Evolutionary conservation across 208 protist genomes (phyloP), one percentile per base, ranked within the genome.

Genomic region (Angomonas ambiguus): DNA sequence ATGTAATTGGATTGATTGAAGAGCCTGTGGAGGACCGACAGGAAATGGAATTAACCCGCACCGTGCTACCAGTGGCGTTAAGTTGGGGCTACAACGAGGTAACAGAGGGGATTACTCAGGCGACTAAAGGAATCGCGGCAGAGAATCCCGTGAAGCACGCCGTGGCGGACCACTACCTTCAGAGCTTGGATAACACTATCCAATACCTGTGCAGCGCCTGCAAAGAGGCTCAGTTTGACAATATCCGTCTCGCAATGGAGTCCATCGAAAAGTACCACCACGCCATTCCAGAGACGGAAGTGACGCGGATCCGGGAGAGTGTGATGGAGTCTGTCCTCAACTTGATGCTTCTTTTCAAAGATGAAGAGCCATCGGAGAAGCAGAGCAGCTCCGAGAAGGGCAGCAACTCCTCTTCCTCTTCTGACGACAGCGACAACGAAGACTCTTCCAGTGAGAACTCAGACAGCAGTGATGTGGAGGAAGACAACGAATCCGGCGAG

Each of bases 81-180:
- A 62, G 73, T 41, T 82, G 81, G 65, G n/a, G 61, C 6, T 67
- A 74, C 62, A 53, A 62, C 3, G 67, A 72, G 0, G 56, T 57
- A 11, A 62, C 67, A 3, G 53, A 66, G 63, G 57, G 71, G 8
- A 61, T 92, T 3, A 41, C 57, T 60, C 58, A 76, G 38, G 80
- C 77, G 4, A 69, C 76, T 10, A 51, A 67, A 6, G 16, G 35
- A n/a, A 72, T 55, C 11, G 64, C 71, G n/a, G 55, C 78, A 62
- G 25, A 35, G 24, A 32, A 69, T 22, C 49, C 62, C 41, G 62
- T 90, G 16, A 65, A 78, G 64, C 71, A 77, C 18, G 72, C 66
- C 2, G 68, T 88, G 55, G 60, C 71, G 34, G 42, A 74, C 6
- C 77, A 90, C 70, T 65, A 86, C 38, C 65, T 91, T 75, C 74